A percentile compares a stretch with the other conserved stretches of the same genome.
Conservation (phyloP, 2,329 filamentous ascomycete species). For the Trichophaea hybrida region DNA sequence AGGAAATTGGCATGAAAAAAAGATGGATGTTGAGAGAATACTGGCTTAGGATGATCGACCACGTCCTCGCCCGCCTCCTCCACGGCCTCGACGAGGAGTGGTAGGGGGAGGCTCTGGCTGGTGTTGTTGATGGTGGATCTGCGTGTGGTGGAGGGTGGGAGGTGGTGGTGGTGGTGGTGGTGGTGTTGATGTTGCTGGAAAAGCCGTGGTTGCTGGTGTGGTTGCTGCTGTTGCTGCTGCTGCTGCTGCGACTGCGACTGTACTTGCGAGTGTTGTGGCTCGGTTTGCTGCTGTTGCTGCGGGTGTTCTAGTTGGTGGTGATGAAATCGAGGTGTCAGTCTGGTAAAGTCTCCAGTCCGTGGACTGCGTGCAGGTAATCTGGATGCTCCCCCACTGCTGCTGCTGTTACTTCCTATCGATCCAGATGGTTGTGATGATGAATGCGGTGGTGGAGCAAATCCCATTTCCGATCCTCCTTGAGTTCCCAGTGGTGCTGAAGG, state of each 20-base stretch:
- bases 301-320: slow-evolving; percentile 13
- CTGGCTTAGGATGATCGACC: not conserved
- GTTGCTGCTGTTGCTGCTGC: not conserved
- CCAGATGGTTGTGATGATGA: not conserved
- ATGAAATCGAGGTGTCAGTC: not conserved
- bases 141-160: too few species aligned
- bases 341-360: not conserved
- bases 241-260: slow-evolving; percentile 8
- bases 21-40: not conserved
- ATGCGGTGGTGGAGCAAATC: not conserved
- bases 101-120: not conserved
- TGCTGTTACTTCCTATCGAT: not conserved
- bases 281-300: slow-evolving; percentile 8
- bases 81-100: not conserved
- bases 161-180: not conserved
- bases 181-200: not conserved
- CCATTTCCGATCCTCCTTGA: not conserved
- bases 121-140: not conserved
- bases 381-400: not conserved
- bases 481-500: too few species aligned
- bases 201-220: not conserved
- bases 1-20: not conserved
- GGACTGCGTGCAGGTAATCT: not conserved
- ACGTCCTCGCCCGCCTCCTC: not conserved
- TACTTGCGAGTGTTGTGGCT: slow-evolving; percentile 9